A percentile compares a stretch with the other conserved stretches of the same genome.
Conservation (phyloP, 2,329 filamentous ascomycete species). For the Alternaria triticina region DNA sequence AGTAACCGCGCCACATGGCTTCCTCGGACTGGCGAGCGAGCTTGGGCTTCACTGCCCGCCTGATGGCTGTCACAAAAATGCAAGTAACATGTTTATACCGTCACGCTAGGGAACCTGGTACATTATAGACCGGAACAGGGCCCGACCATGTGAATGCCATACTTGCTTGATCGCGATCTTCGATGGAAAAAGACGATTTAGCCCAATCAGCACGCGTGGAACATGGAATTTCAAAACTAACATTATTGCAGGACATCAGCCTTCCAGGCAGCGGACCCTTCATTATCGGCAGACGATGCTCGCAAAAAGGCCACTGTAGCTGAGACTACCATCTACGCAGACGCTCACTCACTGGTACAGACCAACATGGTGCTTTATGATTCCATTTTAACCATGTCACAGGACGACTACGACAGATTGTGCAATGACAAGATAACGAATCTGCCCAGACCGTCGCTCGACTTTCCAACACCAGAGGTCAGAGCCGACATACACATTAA, state of each 20-base stretch:
- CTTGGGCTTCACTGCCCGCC: conserved; percentile 55
- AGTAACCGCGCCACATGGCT: conserved; percentile 23
- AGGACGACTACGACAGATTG: conserved; percentile 44
- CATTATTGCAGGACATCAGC: conserved; percentile 53
- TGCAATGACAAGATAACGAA: conserved; percentile 32
- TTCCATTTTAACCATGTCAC: conserved; percentile 22
- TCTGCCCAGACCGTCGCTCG: conserved; percentile 24
- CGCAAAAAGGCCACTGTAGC: conserved; percentile 66
- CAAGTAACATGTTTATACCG: conserved; percentile 45
- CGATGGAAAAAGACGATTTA: not conserved
- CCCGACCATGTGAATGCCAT: not conserved
- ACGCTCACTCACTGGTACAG: conserved; percentile 63
- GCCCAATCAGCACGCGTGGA: not conserved
- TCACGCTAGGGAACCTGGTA: conserved; percentile 6
- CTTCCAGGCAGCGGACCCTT: conserved; percentile 55
- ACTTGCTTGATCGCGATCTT: conserved; percentile 2
- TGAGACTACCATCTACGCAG: conserved; percentile 69
- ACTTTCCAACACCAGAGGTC: conserved; percentile 36
- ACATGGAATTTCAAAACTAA: conserved; percentile 8
- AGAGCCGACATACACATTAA: not conserved
- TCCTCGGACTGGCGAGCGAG: conserved; percentile 49
- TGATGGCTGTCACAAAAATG: conserved; percentile 56
- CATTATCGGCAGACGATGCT: conserved; percentile 55
- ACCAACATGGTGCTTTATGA: not conserved
- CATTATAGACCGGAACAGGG: not conserved